Evolutionary conservation across 148 eudicot species (phyloP).

Genomic region (Diospyros lotus): DNA sequence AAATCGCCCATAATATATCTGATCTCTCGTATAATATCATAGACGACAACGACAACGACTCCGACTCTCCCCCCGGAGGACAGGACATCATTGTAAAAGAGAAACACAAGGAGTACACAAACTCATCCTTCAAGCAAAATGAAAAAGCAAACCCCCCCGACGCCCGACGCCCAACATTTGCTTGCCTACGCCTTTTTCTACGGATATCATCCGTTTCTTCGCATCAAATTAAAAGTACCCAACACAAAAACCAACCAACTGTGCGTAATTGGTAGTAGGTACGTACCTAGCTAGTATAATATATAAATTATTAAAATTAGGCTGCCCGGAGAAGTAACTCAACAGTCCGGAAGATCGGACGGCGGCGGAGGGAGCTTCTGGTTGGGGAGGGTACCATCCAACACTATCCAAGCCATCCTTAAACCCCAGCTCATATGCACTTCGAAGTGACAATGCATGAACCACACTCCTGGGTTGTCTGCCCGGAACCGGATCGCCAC

Average conservation of each 20-base stretch:
- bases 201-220: background rate
- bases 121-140: too few relatives aligned
- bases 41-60: too few relatives aligned
- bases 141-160: too few relatives aligned
- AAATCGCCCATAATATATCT: too few relatives aligned
- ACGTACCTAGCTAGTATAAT: background rate
- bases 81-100: too few relatives aligned
- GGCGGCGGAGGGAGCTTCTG: slow-evolving; percentile 69
- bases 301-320: background rate
- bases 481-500: slow-evolving; percentile 59
- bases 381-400: slow-evolving; percentile 52
- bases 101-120: too few relatives aligned
- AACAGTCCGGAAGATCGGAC: slow-evolving; percentile 59
- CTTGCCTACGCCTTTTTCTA: background rate
- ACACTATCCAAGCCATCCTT: slow-evolving; percentile 64
- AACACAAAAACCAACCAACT: background rate
- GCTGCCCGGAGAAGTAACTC: background rate
- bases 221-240: background rate
- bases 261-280: background rate
- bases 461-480: slow-evolving; percentile 75
- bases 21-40: too few relatives aligned
- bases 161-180: background rate
- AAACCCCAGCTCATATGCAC: slow-evolving; percentile 70
- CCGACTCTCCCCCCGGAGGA: too few relatives aligned
- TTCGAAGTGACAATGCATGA: slow-evolving; percentile 72